Evolutionary conservation across 495 filamentous ascomycete genomes (phyloP).

Genomic region (Aspergillus sparsus): DNA sequence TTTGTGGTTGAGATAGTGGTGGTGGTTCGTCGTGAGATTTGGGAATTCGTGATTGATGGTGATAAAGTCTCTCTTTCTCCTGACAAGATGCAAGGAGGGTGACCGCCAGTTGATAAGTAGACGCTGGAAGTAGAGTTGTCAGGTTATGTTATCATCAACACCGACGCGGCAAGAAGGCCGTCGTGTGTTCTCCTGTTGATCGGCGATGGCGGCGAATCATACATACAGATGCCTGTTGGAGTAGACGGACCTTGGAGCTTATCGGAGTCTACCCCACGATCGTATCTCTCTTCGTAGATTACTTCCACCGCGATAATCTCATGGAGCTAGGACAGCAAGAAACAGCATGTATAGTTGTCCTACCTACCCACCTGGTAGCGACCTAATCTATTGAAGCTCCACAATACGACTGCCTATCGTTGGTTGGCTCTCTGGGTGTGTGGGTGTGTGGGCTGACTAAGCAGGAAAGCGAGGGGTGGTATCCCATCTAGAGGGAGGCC

Average conservation of each 20-base stretch:
- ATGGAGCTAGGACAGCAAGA: too few relatives aligned
- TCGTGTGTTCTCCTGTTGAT: background rate
- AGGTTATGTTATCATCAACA: background rate
- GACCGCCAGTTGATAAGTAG: background rate
- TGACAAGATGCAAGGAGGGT: background rate
- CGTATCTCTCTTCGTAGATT: too few relatives aligned
- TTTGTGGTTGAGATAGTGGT: background rate
- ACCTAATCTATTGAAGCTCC: too few relatives aligned
- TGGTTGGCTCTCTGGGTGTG: too few relatives aligned
- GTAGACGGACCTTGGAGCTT: background rate
- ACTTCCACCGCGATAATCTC: too few relatives aligned
- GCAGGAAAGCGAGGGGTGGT: too few relatives aligned
- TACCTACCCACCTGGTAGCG: too few relatives aligned
- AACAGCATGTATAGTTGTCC: too few relatives aligned
- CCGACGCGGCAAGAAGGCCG: background rate
- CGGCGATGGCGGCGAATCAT: constrained; percentile 1
- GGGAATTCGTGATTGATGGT: background rate
- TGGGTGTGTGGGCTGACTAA: too few relatives aligned
- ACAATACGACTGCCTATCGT: too few relatives aligned
- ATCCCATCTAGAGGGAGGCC: too few relatives aligned
- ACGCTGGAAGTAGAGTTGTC: background rate
- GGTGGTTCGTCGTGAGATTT: too few relatives aligned
- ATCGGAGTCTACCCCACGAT: background rate
- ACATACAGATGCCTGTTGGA: background rate
- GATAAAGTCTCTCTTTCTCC: background rate